phyloP scores from a whole-genome alignment of 768 basidiomycete genomes.

The Pleurotus salmoneostramineus region DNA sequence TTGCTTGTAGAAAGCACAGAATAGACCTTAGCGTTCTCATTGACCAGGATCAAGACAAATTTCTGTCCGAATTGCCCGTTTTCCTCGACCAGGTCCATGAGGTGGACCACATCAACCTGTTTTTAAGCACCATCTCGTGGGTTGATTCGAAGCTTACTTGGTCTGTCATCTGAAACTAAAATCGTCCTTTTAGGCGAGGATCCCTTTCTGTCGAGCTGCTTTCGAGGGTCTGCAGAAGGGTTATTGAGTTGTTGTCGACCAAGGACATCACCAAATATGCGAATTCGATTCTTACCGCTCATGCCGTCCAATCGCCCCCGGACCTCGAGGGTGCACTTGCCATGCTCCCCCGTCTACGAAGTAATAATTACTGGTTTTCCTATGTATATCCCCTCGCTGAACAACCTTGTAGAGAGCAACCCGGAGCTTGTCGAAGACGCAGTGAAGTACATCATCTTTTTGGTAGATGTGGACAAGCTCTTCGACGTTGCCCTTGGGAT shows the following conservation, averaged over 20 bases:
- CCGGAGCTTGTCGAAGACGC: constrained; percentile 89
- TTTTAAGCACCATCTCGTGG: constrained; percentile 83
- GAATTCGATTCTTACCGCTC: constrained; percentile 88
- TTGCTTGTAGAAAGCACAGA: constrained; percentile 89
- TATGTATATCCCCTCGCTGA: background rate
- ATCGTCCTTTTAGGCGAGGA: constrained; percentile 45
- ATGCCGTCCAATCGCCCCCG: constrained; percentile 88
- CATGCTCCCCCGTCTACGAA: constrained; percentile 72
- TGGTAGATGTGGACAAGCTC: constrained; percentile 86
- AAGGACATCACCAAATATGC: constrained; percentile 76
- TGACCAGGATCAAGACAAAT: constrained; percentile 68
- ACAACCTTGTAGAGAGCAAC: constrained; percentile 37
- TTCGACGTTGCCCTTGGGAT: constrained; percentile 96
- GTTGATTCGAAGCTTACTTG: constrained; percentile 15
- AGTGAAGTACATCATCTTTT: constrained; percentile 97
- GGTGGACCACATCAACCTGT: constrained; percentile 89
- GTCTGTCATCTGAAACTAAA: constrained; percentile 6
- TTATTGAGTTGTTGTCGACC: constrained; percentile 68
- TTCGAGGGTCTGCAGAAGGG: constrained; percentile 68
- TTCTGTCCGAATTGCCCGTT: constrained; percentile 53
- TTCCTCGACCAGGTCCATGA: constrained; percentile 88
- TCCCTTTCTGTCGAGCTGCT: constrained; percentile 54
- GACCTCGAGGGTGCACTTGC: constrained; percentile 85
- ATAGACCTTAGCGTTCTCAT: constrained; percentile 90
- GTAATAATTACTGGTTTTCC: constrained; percentile 30